Percentiles rank a stretch among this genome's conserved stretches.
Evolutionary conservation across 2,329 filamentous ascomycete species (phyloP).

Genomic region (Kalaharituber pfeilii): DNA sequence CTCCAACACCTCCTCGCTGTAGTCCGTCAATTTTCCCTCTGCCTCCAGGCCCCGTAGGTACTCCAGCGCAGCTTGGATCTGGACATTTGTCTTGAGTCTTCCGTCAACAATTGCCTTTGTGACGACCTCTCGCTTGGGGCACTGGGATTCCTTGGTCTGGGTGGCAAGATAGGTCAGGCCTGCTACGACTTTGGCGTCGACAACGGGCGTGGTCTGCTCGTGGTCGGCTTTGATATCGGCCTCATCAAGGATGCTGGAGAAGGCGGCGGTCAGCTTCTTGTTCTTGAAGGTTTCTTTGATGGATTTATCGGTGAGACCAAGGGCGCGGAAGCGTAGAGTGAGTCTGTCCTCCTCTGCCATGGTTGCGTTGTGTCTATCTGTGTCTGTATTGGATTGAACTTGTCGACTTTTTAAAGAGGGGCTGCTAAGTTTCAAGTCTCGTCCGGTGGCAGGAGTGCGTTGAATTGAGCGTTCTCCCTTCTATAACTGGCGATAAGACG

Average conservation of each 20-base stretch:
- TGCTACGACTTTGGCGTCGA: constrained; percentile 14
- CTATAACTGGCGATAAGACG: too few relatives aligned
- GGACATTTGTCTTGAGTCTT: constrained; percentile 17
- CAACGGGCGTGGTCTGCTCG: constrained; percentile 4
- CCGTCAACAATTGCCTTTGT: constrained; percentile 17
- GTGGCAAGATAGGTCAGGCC: constrained; percentile 17
- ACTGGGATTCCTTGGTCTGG: constrained; percentile 16
- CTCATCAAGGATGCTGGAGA: constrained; percentile 17
- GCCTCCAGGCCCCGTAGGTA: constrained; percentile 16
- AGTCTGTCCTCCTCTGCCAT: constrained; percentile 2
- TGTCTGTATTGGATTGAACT: neutral
- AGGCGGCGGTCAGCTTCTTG: constrained; percentile 19
- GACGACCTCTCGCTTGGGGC: constrained; percentile 17
- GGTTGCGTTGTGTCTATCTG: neutral
- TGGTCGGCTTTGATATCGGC: constrained; percentile 6
- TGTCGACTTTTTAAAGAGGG: too few relatives aligned
- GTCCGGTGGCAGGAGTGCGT: too few relatives aligned
- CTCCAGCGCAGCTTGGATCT: constrained; percentile 20
- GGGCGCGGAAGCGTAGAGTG: constrained; percentile 13
- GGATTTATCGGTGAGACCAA: constrained; percentile 21
- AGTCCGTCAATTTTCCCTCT: constrained; percentile 10
- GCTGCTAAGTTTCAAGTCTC: too few relatives aligned
- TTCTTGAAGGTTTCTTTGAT: constrained; percentile 22
- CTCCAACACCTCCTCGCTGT: constrained; percentile 12
- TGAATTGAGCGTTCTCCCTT: too few relatives aligned